Evolutionary conservation across 441 rosid species (phyloP).

Genomic region (Breynia disticha): DNA sequence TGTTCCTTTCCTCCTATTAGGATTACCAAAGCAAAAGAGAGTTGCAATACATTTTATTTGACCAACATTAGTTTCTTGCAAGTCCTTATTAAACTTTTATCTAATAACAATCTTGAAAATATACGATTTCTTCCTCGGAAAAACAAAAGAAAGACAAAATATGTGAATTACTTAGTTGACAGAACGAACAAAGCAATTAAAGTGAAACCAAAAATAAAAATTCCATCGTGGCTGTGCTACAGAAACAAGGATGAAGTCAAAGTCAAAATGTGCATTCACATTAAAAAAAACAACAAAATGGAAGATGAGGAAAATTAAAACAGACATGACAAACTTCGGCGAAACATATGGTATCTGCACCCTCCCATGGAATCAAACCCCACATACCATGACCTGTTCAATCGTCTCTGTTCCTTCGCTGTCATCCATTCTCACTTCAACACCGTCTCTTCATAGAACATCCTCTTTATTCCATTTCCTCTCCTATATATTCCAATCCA

Average conservation of each 20-base stretch:
- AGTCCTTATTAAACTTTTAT: no score
- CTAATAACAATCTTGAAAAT: no score
- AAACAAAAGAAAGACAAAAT: no score
- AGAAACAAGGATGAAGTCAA: background rate
- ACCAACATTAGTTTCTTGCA: no score
- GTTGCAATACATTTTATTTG: no score
- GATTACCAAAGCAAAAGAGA: no score
- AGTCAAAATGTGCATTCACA: background rate
- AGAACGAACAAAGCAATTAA: no score
- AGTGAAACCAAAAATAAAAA: background rate
- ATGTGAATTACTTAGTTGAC: no score
- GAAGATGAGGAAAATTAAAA: constrained; percentile 5
- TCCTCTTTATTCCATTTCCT: background rate
- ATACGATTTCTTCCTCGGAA: no score
- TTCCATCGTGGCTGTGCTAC: background rate
- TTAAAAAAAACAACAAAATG: background rate
- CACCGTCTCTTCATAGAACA: background rate
- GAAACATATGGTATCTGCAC: background rate
- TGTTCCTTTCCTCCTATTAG: no score
- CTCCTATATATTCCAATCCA: background rate
- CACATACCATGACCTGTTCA: constrained; percentile 8
- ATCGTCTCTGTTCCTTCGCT: constrained; percentile 20
- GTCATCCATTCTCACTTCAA: constrained; percentile 13
- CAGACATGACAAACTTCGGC: constrained; percentile 13
- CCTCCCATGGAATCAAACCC: constrained; percentile 15